phyloP scores from a whole-genome alignment of 73 alveolate genomes.

The Paramecium tetraurelia region DNA sequence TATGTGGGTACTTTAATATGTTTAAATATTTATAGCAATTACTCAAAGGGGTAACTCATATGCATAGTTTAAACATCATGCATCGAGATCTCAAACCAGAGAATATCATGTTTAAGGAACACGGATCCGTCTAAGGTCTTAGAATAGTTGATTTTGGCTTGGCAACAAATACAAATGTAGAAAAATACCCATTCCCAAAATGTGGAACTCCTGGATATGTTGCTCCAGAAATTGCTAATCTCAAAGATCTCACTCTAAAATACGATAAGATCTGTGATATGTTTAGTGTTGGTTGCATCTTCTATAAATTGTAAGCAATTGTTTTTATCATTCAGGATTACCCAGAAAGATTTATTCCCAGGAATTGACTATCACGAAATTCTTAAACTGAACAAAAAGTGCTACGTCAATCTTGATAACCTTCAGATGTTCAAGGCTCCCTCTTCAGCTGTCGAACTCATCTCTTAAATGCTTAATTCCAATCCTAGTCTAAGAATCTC shows the following conservation, averaged over 20 bases:
- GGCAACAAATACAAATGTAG: conserved; percentile 35
- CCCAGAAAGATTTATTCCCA: conserved; percentile 7
- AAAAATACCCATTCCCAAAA: conserved; percentile 42
- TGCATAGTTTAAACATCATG: conserved; percentile 77
- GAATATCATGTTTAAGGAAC: conserved; percentile 79
- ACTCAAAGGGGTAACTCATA: conserved; percentile 82
- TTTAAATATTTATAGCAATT: conserved; percentile 39
- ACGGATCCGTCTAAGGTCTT: background rate
- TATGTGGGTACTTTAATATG: background rate
- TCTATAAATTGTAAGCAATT: conserved; percentile 40
- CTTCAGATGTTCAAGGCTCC: background rate
- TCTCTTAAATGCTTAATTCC: conserved; percentile 69
- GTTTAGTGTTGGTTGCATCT: conserved; percentile 63
- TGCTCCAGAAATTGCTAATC: conserved; percentile 82
- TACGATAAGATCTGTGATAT: conserved; percentile 57
- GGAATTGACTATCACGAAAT: conserved; percentile 21
- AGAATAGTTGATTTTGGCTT: conserved; percentile 65
- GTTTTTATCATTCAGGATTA: background rate
- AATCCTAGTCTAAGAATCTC: conserved; percentile 80
- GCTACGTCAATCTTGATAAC: background rate
- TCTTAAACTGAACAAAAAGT: background rate
- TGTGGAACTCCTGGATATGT: conserved; percentile 81
- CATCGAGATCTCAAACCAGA: conserved; percentile 98
- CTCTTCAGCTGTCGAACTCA: conserved; percentile 47
- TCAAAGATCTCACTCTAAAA: conserved; percentile 25